Evolutionary conservation across 805 yeast species (phyloP), one percentile per base, ranked within the genome.

Genomic region (Blastobotrys parvus): DNA sequence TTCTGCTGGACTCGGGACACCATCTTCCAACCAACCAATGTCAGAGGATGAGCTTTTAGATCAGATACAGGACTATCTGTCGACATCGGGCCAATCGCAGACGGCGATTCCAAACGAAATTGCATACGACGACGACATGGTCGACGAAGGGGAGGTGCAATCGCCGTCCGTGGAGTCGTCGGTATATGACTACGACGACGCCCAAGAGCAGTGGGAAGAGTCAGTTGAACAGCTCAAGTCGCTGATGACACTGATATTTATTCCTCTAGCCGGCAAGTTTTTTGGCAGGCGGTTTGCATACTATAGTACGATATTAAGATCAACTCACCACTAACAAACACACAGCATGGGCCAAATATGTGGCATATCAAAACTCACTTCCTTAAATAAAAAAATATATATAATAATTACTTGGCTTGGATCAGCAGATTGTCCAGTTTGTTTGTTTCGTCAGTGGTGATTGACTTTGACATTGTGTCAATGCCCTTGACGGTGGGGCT

Each of bases 121-220:
- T n/a, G n/a, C n/a, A n/a, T n/a, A n/a, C 25, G 22, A n/a, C n/a
- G 17, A n/a, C 17, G 21, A 33, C 10, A 34, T 34, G 37, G 21
- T 16, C 21, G 37, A 34, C 11, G 22, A 34, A 19, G 36, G 22
- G 15, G 25, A 17, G 20, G 21, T 27, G 37, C 37, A 23, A 10
- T n/a, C 4, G 32, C 16, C 11, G 32, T n/a, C n/a, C n/a, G n/a
- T n/a, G n/a, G n/a, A n/a, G n/a, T n/a, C n/a, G n/a, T n/a, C n/a
- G n/a, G n/a, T n/a, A n/a, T n/a, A n/a, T n/a, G n/a, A n/a, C n/a
- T n/a, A n/a, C 11, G 43, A 39, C 25, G 70, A 75, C 23, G 81
- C 85, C 0, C 86, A 80, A 56, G 72, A 72, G 50, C 86, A 82
- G 49, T 82, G 88, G 88, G 87, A 82, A 39, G 84, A 78, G 55